Evolutionary conservation across 345 rosid species (phyloP).

Genomic region (Salix caprea): DNA sequence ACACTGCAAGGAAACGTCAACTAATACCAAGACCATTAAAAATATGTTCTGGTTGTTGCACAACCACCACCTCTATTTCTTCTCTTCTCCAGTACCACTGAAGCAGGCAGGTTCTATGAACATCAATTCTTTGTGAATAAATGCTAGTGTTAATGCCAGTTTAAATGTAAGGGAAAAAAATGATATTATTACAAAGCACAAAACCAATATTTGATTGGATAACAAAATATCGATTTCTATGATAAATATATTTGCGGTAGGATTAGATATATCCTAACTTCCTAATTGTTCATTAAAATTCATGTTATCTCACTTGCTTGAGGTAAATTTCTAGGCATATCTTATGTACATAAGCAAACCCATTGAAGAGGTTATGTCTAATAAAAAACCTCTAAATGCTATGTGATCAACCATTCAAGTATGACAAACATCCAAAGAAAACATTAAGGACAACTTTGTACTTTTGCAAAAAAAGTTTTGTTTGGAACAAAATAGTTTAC

Average conservation of each 20-base stretch:
- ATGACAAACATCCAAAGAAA: neutral
- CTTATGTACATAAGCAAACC: neutral
- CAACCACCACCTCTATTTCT: neutral
- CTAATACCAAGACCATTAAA: neutral
- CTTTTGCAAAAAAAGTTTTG: neutral
- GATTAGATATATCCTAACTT: neutral
- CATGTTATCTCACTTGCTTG: neutral
- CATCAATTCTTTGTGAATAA: neutral
- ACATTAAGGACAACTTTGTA: neutral
- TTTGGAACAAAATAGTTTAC: slow-evolving; percentile 34
- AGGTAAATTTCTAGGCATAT: neutral
- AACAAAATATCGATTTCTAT: neutral
- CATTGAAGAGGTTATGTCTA: neutral
- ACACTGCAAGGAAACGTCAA: neutral
- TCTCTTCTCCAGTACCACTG: neutral
- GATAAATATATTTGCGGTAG: neutral
- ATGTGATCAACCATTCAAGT: neutral
- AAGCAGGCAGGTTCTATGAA: neutral
- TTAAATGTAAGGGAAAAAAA: neutral
- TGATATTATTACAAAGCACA: neutral
- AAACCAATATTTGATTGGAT: neutral
- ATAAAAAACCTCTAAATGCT: neutral
- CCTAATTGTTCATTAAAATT: neutral
- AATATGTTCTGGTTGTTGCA: neutral
- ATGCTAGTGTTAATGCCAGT: neutral